Base-by-base conservation (phyloP, 768 basidiomycete genomes). In the Trametes cubensis region DNA sequence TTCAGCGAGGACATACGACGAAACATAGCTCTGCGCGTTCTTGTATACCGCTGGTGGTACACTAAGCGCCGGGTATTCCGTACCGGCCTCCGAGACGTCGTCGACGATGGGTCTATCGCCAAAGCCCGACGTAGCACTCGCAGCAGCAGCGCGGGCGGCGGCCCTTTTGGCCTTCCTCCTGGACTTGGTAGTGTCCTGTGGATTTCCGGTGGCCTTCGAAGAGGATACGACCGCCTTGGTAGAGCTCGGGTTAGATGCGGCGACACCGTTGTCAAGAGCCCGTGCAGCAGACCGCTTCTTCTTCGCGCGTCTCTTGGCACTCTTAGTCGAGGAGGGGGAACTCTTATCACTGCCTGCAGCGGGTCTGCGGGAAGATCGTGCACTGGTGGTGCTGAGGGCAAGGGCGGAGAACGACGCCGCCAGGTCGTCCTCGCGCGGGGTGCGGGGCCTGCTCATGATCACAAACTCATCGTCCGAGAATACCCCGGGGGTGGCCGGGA, bases 21-120 rank as follows among this genome's bases (percentile, higher is more conserved):
- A 81, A 60, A 90, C 86, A 70, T 80, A 88, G 44, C 73, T 74
- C 14, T 81, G 79, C 1, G 88, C 88, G 60, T 85, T 84, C 55
- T 85, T 77, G 68, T 85, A 87, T 48, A 80, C 72, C 0, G 79
- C 75, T 14, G 76, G 62, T 15, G 59, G 59, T 3, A 61, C 55
- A 34, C 62, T 69, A 7, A 59, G 41, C 7, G 49, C 20, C 28
- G 67, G 67, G 18, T 69, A 70, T 41, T 78, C 76, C 42, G 65
- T 79, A 14, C 74, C 78, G 30, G 69, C 71, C 67, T 82, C 80
- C 13, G 82, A 82, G 49, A 80, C 71, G 66, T 84, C 82, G 66
- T 84, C 83, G 14, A 84, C 82, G 42, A 84, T 76, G 6, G 79
- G 75, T 17, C 80, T 76, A 39, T 74, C 71, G 38, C 76, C 77